Percentiles rank a stretch among this genome's conserved stretches.
Conservation (phyloP, 306 rosid species). For the Prunus padus region DNA sequence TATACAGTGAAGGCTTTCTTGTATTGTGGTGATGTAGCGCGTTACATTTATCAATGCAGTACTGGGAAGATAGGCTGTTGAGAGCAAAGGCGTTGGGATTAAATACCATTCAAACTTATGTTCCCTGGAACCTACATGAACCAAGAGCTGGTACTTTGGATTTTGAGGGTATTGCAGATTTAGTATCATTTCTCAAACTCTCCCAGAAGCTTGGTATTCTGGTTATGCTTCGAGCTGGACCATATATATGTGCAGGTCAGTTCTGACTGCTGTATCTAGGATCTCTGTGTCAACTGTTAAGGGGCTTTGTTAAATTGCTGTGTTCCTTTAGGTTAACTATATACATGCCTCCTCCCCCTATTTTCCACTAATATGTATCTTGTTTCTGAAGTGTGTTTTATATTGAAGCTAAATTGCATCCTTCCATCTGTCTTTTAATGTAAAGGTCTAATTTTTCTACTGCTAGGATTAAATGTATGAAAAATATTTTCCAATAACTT, state of each 20-base stretch:
- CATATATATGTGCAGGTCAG: slow-evolving; percentile 87
- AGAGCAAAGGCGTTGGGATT: slow-evolving; percentile 94
- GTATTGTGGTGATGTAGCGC: slow-evolving; percentile 8
- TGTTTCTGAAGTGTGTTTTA: not conserved
- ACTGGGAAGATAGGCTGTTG: slow-evolving; percentile 93
- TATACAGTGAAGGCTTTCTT: slow-evolving; percentile 26
- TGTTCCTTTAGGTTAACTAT: not conserved
- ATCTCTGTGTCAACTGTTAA: not conserved
- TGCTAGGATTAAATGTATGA: not conserved
- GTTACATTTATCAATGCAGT: slow-evolving; percentile 48
- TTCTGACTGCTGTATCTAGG: slow-evolving; percentile 13
- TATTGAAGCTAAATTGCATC: not conserved
- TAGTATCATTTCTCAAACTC: slow-evolving; percentile 67
- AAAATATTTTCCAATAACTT: not conserved
- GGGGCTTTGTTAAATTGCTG: not conserved
- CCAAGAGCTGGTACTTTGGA: slow-evolving; percentile 63
- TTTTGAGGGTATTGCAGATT: slow-evolving; percentile 76
- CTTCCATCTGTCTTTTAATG: not conserved
- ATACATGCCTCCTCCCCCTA: not conserved
- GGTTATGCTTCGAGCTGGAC: slow-evolving; percentile 92
- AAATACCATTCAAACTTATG: slow-evolving; percentile 84
- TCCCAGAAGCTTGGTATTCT: slow-evolving; percentile 72
- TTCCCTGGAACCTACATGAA: slow-evolving; percentile 97
- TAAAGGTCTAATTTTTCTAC: not conserved
- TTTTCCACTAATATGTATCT: not conserved